Base-by-base conservation (phyloP, 257 asterid genomes). In the Jasminum sambac region DNA sequence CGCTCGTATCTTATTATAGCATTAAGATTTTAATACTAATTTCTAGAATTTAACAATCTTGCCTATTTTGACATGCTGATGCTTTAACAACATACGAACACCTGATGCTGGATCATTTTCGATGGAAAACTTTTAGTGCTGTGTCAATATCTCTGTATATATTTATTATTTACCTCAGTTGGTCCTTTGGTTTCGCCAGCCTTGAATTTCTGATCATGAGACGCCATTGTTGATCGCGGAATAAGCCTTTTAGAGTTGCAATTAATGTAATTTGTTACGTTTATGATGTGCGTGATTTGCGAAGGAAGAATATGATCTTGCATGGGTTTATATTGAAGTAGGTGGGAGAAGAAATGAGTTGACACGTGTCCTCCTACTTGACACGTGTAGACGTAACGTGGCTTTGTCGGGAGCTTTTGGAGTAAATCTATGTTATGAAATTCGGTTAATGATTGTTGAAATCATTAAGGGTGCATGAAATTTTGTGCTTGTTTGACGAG, bases 151-250 rank as follows among this genome's bases (percentile, higher is more conserved):
- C 1, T 30, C 36, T 4, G n/a, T n/a, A n/a, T 30, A 30, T 30
- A 4, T 30, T 1, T 30, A 30, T 30, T 52, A 52, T 19, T 17
- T 72, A 87, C 98, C 96, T 89, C 84, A 64, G 91, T 73, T 3
- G 74, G 96, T 65, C 91, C 97, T 84, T 89, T 89, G 86, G 96
- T 86, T 82, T 91, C 98, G 17, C 96, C 96, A 50, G 95, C 90
- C 42, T 14, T 80, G 84, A 73, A 86, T 78, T 78, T 69, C 74
- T 84, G 86, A 6, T 87, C 84, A 19, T 79, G 79, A 63, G 97
- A 84, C 36, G 96, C 71, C 98, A 94, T 93, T 69, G 64, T 67
- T 2, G 38, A 2, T 25, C 13, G 36, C 8, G 6, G 17, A 1
- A 17, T 34, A 21, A 39, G 25, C 13, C 37, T 63, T 17, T 30